phyloP scores from a whole-genome alignment of 805 yeast genomes.

The Sugiyamaella chiloensis region DNA sequence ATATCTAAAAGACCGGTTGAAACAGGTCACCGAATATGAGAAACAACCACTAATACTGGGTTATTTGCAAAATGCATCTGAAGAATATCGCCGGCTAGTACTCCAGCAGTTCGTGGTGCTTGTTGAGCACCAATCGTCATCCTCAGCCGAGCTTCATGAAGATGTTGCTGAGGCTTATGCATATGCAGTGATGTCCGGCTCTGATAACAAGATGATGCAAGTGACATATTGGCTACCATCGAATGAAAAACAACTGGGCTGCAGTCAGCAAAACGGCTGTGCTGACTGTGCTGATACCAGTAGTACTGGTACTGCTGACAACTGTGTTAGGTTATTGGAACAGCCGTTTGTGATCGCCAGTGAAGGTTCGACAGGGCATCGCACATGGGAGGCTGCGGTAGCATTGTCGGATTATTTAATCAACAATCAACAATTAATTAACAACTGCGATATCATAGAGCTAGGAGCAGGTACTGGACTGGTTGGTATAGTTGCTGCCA shows the following conservation, averaged over 20 bases:
- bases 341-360: constrained; percentile 26
- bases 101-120: constrained; percentile 15
- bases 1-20: constrained; percentile 10
- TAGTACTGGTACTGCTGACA: neutral
- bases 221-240: no score
- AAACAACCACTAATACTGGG: constrained; percentile 13
- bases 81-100: constrained; percentile 15
- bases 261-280: neutral
- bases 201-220: neutral
- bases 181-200: neutral
- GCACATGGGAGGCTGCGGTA: constrained; percentile 94
- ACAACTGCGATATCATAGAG: constrained; percentile 46
- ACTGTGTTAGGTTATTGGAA: constrained; percentile 10
- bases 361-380: constrained; percentile 76
- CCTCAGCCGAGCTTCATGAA: constrained; percentile 10
- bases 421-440: neutral
- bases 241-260: neutral
- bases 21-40: constrained; percentile 1
- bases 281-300: neutral
- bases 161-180: constrained; percentile 14
- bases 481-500: constrained; percentile 47
- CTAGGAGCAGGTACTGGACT: constrained; percentile 91
- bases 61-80: constrained; percentile 7
- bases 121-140: constrained; percentile 10
- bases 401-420: constrained; percentile 55